Percentiles rank a stretch among this genome's conserved stretches.
Conservation (phyloP, 2,329 filamentous ascomycete species). For the Xylaria sp. region DNA sequence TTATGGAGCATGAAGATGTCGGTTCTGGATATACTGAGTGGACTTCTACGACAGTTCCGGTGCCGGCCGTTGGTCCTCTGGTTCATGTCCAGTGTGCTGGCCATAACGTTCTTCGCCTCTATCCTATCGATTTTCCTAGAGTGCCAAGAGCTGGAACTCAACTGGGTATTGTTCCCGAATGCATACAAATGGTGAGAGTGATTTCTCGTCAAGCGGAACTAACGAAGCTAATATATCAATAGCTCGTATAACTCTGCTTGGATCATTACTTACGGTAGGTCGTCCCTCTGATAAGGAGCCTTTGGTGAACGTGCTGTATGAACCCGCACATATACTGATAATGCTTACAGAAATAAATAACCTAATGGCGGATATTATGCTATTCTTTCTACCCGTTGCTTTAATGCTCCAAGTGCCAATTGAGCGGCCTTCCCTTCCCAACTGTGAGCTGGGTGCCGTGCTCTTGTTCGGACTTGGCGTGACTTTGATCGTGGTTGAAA, state of each 20-base stretch:
- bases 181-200: slow-evolving; percentile 13
- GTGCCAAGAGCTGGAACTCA: slow-evolving; percentile 28
- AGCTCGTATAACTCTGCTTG: slow-evolving; percentile 28
- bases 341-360: slow-evolving; percentile 33
- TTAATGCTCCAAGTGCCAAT: slow-evolving; percentile 26
- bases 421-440: slow-evolving; percentile 14
- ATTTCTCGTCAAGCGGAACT: not conserved
- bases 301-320: not conserved
- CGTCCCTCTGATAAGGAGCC: not conserved
- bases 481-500: slow-evolving; percentile 32
- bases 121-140: slow-evolving; percentile 37
- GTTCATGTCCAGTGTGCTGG: slow-evolving; percentile 26
- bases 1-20: slow-evolving; percentile 40
- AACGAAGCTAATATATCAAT: not conserved
- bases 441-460: slow-evolving; percentile 24
- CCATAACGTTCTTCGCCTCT: slow-evolving; percentile 30
- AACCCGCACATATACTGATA: slow-evolving; percentile 6
- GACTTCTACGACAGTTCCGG: slow-evolving; percentile 8
- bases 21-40: slow-evolving; percentile 25
- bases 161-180: slow-evolving; percentile 32
- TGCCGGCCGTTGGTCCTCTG: slow-evolving; percentile 13
- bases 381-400: slow-evolving; percentile 31
- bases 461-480: slow-evolving; percentile 25
- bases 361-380: slow-evolving; percentile 31
- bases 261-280: slow-evolving; percentile 38